Conservation (phyloP, 805 yeast species). For the Ascoidea rubescens region DNA sequence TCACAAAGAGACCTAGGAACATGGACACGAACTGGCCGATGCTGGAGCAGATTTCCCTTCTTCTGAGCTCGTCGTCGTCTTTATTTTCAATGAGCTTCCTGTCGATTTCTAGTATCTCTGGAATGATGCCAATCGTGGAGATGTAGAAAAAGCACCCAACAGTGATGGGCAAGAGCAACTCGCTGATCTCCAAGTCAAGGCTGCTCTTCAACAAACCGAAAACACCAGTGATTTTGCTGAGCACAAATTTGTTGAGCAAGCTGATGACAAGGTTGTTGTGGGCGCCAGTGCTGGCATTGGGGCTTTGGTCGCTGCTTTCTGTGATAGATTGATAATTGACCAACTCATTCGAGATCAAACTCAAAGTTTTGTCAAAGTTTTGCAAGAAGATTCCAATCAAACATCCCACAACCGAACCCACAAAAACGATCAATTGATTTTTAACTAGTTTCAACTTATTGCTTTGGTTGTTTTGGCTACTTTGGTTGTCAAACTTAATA, state of each 20-base stretch:
- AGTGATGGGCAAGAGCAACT: conserved; percentile 51
- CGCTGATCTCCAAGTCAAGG: conserved; percentile 26
- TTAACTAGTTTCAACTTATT: conserved; percentile 45
- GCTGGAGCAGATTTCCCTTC: conserved; percentile 25
- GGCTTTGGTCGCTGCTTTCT: conserved; percentile 79
- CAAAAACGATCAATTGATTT: conserved; percentile 52
- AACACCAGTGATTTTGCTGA: conserved; percentile 18
- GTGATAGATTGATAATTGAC: conserved; percentile 49
- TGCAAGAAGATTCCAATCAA: conserved; percentile 47
- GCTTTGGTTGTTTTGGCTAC: too few species aligned
- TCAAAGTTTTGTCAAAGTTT: conserved; percentile 9
- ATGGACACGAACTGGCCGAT: conserved; percentile 34
- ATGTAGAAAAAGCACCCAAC: conserved; percentile 69
- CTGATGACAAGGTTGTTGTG: conserved; percentile 56
- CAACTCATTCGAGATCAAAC: not conserved
- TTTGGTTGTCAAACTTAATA: conserved; percentile 32
- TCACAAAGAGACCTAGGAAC: conserved; percentile 39
- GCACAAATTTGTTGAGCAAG: not conserved
- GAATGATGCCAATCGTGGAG: conserved; percentile 63
- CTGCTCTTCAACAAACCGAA: conserved; percentile 27
- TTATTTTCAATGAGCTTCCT: conserved; percentile 12
- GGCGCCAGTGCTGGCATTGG: conserved; percentile 97
- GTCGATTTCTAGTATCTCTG: conserved; percentile 43
- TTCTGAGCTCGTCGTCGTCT: conserved; percentile 14
- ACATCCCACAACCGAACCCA: conserved; percentile 55